Base-by-base conservation (phyloP, 495 filamentous ascomycete species). In the Penicillium waksmanii region DNA sequence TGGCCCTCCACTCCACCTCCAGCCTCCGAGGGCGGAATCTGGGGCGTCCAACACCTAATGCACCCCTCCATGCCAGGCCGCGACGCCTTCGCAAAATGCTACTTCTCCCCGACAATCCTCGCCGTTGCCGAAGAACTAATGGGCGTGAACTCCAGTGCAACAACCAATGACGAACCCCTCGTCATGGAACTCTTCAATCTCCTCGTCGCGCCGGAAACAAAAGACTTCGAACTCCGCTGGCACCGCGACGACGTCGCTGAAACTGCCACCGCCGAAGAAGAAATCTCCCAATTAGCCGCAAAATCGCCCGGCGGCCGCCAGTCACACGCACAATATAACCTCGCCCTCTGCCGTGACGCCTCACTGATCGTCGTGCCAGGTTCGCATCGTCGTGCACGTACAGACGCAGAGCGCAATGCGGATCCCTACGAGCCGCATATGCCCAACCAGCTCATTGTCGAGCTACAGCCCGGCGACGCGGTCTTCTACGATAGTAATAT, bases 401-500 rank as follows among this genome's bases (percentile, higher is more conserved):
- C 89, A 1, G 80, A 81, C 5, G 70, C 40, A 0, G 91, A 94
- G 79, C 72, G 89, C 2, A 73, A 60, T 8, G 88, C 87, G 8
- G 83, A 73, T 21, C 83, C 85, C 0, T 86, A 82, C 57, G 88
- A 84, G 62, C 57, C 67, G 0, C 54, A 72, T 0, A 58, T 94
- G 67, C 85, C 86, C 12, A 85, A 78, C 3, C 83, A 89, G 75
- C 60, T 86, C 27, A 72, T 82, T 17, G 91, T 94, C 31, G 57
- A 72, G 68, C 67, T 93, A 61, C 72, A 84, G 63, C 77, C 89
- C 0, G 91, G 91, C 0, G 91, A 94, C 70, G 80, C 87, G 8
- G 88, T 89, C 36, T 96, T 96, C 66, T 94, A 96, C 68, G 84
- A 96, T 73, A 93, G 91, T 60, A 93, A 96, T 74, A 94, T 96